phyloP scores from a whole-genome alignment of 371 early-diverging fungal genomes.

The Haplosporangium sp. region DNA sequence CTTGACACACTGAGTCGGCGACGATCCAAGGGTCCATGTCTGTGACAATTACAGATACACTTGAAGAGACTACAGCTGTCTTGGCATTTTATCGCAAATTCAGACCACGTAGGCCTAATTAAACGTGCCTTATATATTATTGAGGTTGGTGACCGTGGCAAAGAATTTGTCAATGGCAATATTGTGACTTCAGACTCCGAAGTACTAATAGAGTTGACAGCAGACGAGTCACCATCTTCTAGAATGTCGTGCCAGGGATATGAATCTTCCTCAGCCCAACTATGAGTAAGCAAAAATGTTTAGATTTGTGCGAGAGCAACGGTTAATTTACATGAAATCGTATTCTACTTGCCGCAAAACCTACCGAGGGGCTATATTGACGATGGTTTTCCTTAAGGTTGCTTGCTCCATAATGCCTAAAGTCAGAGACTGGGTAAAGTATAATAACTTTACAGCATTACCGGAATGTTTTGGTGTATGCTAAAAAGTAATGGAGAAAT shows the following conservation, averaged over 20 bases:
- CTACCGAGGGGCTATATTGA: slow-evolving; percentile 45
- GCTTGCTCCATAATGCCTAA: slow-evolving; percentile 36
- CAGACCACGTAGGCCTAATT: slow-evolving; percentile 31
- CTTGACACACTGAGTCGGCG: background rate
- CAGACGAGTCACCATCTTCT: background rate
- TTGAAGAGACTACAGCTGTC: background rate
- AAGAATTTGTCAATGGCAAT: background rate
- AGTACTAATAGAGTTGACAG: background rate
- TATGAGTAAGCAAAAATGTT: background rate
- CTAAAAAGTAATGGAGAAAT: too few relatives aligned
- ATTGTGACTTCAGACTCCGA: background rate
- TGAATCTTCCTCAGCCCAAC: slow-evolving; percentile 27
- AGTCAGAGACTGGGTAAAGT: background rate
- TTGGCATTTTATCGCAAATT: slow-evolving; percentile 23
- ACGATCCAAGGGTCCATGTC: background rate
- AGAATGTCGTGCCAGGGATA: slow-evolving; percentile 1
- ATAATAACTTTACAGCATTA: background rate
- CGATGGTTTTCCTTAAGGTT: slow-evolving; percentile 39
- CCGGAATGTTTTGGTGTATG: background rate
- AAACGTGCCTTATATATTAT: background rate
- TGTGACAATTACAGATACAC: slow-evolving; percentile 35
- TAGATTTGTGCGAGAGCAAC: background rate
- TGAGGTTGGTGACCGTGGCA: background rate
- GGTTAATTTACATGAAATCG: background rate
- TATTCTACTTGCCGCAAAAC: background rate